These are phyloP conservation scores for Penicillium sp. DNA, from an alignment of 2,329 filamentous ascomycete genomes.

Conservation along the genomic window DNA sequence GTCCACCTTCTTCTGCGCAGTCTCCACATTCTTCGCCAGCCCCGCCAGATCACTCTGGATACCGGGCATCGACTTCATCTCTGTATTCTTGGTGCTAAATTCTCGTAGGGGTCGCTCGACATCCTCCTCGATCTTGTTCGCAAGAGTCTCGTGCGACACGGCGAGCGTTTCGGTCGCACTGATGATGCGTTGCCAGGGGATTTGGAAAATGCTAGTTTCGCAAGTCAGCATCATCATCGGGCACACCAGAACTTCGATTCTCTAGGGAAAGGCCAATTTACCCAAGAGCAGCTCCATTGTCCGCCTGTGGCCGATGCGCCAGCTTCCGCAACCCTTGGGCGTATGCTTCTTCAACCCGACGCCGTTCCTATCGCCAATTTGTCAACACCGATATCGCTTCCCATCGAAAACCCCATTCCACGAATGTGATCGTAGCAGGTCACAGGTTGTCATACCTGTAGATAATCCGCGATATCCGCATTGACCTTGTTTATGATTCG, in stretches of 20 bases:
- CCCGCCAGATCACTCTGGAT: constrained; percentile 71
- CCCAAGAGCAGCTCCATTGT: constrained; percentile 75
- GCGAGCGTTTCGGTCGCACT: constrained; percentile 71
- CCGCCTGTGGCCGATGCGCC: constrained; percentile 62
- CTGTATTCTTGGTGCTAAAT: constrained; percentile 61
- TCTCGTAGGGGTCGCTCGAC: constrained; percentile 74
- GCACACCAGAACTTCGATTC: not conserved
- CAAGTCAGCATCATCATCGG: constrained; percentile 12
- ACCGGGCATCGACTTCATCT: constrained; percentile 70
- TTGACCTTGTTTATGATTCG: constrained; percentile 81
- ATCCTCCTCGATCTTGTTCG: constrained; percentile 74
- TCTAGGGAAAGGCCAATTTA: constrained; percentile 41
- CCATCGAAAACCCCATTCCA: constrained; percentile 4
- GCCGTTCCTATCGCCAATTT: constrained; percentile 61
- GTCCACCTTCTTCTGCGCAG: constrained; percentile 73
- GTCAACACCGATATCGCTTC: constrained; percentile 9
- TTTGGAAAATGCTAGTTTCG: constrained; percentile 65
- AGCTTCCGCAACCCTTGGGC: constrained; percentile 73
- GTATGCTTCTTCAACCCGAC: constrained; percentile 84
- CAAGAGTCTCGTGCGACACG: constrained; percentile 70
- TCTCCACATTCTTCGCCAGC: constrained; percentile 76
- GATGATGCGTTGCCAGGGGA: constrained; percentile 81
- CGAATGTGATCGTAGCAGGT: constrained; percentile 6
- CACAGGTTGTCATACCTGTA: constrained; percentile 58
- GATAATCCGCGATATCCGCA: constrained; percentile 86